Conservation (phyloP, 768 basidiomycete genomes). For the Omphalotus guepiniiformis region DNA sequence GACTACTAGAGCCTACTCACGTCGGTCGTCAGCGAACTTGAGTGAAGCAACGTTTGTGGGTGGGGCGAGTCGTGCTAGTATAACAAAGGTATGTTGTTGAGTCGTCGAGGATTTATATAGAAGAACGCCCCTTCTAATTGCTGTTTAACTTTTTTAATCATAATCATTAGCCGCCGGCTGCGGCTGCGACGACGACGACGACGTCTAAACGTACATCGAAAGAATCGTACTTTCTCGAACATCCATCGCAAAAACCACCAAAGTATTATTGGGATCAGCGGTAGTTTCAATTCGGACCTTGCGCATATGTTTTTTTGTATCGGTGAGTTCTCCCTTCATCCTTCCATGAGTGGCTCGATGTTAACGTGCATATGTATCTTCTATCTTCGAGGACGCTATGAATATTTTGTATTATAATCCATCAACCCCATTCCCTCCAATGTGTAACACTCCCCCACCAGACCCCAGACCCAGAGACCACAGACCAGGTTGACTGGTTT, state of each 20-base stretch:
- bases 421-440: too few species aligned
- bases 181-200: constrained; percentile 5
- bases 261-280: constrained; percentile 14
- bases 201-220: constrained; percentile 8
- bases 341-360: too few species aligned
- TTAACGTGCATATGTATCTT: too few species aligned
- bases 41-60: background rate
- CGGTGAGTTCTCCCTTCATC: too few species aligned
- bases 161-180: constrained; percentile 7
- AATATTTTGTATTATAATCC: too few species aligned
- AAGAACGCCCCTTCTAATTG: too few species aligned
- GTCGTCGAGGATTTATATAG: background rate
- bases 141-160: background rate
- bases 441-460: too few species aligned
- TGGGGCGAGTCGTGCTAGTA: constrained; percentile 5
- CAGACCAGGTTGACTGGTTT: too few species aligned
- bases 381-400: too few species aligned
- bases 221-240: constrained; percentile 1
- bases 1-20: background rate
- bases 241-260: constrained; percentile 12
- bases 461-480: too few species aligned
- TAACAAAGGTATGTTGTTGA: constrained; percentile 25
- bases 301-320: too few species aligned
- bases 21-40: background rate
- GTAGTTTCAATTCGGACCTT: too few species aligned